phyloP scores from a whole-genome alignment of 345 rosid genomes.

The Eucalyptus curtisii region DNA sequence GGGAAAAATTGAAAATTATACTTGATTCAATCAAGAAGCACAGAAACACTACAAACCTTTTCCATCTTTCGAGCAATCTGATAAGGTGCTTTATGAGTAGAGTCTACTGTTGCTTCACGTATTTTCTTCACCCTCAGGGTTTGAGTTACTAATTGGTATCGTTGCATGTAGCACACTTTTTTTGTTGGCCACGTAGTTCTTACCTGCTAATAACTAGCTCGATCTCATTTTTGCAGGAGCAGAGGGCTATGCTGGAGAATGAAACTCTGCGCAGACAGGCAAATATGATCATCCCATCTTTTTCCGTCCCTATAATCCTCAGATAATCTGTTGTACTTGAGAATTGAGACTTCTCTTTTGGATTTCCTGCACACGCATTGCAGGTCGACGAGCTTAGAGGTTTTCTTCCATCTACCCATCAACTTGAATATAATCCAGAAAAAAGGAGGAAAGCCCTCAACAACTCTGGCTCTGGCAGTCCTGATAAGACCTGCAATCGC shows the following conservation, averaged over 20 bases:
- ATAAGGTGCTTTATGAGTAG: neutral
- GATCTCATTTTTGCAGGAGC: constrained; percentile 41
- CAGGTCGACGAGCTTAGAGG: constrained; percentile 81
- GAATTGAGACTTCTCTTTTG: neutral
- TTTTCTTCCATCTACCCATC: constrained; percentile 40
- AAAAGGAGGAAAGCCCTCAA: constrained; percentile 28
- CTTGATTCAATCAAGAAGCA: neutral
- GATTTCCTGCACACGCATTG: neutral
- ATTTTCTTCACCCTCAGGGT: neutral
- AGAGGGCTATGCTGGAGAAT: constrained; percentile 70
- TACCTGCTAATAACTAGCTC: neutral
- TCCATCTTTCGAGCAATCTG: neutral
- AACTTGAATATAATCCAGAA: constrained; percentile 39
- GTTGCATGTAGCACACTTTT: neutral
- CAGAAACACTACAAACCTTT: neutral
- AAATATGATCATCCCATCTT: neutral
- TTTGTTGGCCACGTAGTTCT: neutral
- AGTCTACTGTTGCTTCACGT: neutral
- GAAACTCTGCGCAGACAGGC: constrained; percentile 88
- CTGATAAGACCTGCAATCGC: constrained; percentile 21
- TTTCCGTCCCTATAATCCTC: neutral
- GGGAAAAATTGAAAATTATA: neutral
- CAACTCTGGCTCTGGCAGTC: constrained; percentile 14
- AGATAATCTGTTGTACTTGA: neutral
- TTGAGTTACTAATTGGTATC: neutral